These are phyloP conservation scores for Pseudogymnoascus destructans DNA, from an alignment of 2,329 filamentous ascomycete genomes.

Conservation along the genomic window DNA sequence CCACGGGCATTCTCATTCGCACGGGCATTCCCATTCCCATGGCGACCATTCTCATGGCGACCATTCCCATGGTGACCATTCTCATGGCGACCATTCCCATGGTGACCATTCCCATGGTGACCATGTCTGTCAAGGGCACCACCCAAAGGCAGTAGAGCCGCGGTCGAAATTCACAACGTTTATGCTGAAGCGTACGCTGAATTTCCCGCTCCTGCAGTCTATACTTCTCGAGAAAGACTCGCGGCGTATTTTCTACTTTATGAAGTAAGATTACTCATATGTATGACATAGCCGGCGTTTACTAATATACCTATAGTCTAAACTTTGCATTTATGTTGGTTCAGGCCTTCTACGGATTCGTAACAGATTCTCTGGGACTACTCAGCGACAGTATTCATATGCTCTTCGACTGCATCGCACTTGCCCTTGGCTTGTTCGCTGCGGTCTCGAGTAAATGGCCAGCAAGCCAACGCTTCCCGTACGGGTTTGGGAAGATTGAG, in stretches of 20 bases:
- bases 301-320: conserved; percentile 40
- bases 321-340: conserved; percentile 94
- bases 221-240: conserved; percentile 88
- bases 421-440: conserved; percentile 80
- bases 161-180: conserved; percentile 59
- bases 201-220: conserved; percentile 68
- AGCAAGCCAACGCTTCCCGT: conserved; percentile 75
- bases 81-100: conserved; percentile 20
- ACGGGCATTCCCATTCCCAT: conserved; percentile 17
- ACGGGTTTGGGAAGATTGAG: conserved; percentile 94
- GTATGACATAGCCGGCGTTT: conserved; percentile 21
- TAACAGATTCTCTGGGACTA: conserved; percentile 87
- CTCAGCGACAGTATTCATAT: conserved; percentile 97
- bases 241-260: conserved; percentile 92
- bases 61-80: conserved; percentile 22
- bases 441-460: conserved; percentile 97
- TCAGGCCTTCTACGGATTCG: conserved; percentile 85
- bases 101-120: conserved; percentile 19
- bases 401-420: conserved; percentile 94
- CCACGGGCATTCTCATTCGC: conserved; percentile 18
- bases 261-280: conserved; percentile 43
- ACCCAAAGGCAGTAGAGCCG: conserved; percentile 23
- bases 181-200: conserved; percentile 55
- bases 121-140: conserved; percentile 10
- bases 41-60: conserved; percentile 19